These are phyloP conservation scores for Hypoxylon sp. DNA, from an alignment of 2,329 filamentous ascomycete genomes.

Conservation along the genomic window DNA sequence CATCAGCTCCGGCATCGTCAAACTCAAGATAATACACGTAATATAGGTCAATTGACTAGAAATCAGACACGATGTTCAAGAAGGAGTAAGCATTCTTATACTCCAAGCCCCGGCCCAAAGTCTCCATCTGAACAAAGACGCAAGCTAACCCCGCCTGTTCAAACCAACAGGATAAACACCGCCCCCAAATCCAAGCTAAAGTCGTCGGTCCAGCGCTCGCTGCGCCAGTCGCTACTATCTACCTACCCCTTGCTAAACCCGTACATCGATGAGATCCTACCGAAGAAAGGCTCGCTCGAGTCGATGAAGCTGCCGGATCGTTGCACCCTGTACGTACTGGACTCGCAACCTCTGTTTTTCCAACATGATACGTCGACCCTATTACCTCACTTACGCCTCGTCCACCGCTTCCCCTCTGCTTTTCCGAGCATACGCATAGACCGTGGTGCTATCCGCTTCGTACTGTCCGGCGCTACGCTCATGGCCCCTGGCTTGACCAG, in stretches of 20 bases:
- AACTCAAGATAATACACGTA: conserved; percentile 20
- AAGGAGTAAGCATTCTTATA: conserved; percentile 76
- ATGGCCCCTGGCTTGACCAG: conserved; percentile 96
- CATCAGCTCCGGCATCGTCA: conserved; percentile 16
- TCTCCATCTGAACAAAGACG: background rate
- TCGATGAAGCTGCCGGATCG: conserved; percentile 94
- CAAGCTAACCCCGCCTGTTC: conserved; percentile 40
- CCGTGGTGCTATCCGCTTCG: conserved; percentile 95
- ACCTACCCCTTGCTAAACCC: conserved; percentile 89
- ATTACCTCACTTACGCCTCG: conserved; percentile 87
- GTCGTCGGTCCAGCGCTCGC: conserved; percentile 89
- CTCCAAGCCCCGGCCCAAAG: conserved; percentile 3
- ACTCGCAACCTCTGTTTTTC: conserved; percentile 86
- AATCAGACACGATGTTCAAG: conserved; percentile 80
- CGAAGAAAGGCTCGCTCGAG: conserved; percentile 92
- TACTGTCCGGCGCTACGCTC: conserved; percentile 90
- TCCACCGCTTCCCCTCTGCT: conserved; percentile 88
- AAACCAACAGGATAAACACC: conserved; percentile 72
- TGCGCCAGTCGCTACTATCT: conserved; percentile 84
- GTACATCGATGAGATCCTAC: conserved; percentile 92
- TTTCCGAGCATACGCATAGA: conserved; percentile 92
- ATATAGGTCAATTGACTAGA: conserved; percentile 22
- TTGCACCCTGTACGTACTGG: conserved; percentile 87
- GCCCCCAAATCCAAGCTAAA: conserved; percentile 96
- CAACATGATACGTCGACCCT: conserved; percentile 82